Evolutionary conservation across 169 alveolate genomes (phyloP), one percentile per base, ranked within the genome.

Genomic region (Amoebophrya sp.): DNA sequence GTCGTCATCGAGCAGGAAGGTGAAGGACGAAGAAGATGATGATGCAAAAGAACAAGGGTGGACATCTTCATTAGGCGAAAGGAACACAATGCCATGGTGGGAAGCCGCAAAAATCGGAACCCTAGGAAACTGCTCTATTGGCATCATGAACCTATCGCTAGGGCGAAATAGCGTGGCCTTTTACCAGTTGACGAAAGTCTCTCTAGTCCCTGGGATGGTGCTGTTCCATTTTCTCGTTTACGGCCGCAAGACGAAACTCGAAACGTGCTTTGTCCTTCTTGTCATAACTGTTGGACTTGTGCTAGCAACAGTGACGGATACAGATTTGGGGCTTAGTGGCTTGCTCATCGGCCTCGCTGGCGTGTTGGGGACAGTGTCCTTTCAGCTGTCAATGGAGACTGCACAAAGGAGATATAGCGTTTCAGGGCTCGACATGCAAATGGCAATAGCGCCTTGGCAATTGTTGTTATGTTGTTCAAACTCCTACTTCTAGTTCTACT

Each of bases 151-250:
- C 83, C 26, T 65, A 36, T 65, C 83, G 36, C 83, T 65, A 1
- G 83, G 83, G 26, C 18, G n/a, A 26, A 65, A 65, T 65, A 26
- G 38, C 33, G 83, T 65, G 83, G 33, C 83, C 33, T 65, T 65
- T 36, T 65, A 65, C 83, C 83, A 65, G 83, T 65, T 65, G 83
- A 65, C 83, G 36, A 65, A 65, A 26, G 83, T 65, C 26, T 65
- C 83, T 18, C 26, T 65, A 36, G 83, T 65, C 36, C 83, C 83
- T 36, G 83, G 83, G 10, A 65, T 65, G 83, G 83, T 65, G 83
- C 39, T 36, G 38, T 65, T 65, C 83, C 18, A 65, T 26, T 65
- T 65, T 26, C 26, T 65, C 26, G 83, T 65, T 29, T 65, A 65
- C 26, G 33, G 83, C 83, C 2, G 26, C 2, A 65, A 29, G 2